Conservation (phyloP, 2,329 filamentous ascomycete species). For the Pseudogymnoascus sp. region DNA sequence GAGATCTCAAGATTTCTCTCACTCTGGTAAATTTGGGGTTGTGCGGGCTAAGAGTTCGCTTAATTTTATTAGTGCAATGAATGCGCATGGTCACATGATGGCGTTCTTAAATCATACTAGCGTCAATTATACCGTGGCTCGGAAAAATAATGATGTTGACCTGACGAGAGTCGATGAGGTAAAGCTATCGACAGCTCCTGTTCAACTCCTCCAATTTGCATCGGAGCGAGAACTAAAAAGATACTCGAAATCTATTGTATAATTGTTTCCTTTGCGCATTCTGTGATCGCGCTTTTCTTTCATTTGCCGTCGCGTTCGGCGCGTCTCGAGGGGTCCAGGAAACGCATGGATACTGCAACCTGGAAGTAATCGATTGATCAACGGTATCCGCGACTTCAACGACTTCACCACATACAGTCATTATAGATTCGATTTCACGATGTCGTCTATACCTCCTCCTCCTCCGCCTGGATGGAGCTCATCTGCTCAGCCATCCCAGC, state of each 20-base stretch:
- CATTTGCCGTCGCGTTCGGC: conserved; percentile 13
- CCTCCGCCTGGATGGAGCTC: conserved; percentile 60
- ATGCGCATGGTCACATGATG: conserved; percentile 1
- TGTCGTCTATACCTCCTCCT: conserved; percentile 54
- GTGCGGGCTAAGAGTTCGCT: conserved; percentile 27
- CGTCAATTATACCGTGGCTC: not conserved
- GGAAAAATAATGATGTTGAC: conserved; percentile 11
- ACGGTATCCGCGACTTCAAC: conserved; percentile 9
- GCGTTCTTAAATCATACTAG: not conserved
- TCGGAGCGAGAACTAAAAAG: conserved; percentile 4
- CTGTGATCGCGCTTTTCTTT: conserved; percentile 8
- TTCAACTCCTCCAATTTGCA: conserved; percentile 2
- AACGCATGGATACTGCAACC: conserved; percentile 5
- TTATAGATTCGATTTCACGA: conserved; percentile 26
- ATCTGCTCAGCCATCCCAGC: conserved; percentile 41
- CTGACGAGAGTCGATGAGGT: conserved; percentile 4
- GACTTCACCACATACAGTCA: not conserved
- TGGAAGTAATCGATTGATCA: conserved; percentile 2
- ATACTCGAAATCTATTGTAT: conserved; percentile 7
- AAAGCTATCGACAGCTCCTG: conserved; percentile 5
- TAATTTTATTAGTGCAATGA: conserved; percentile 8
- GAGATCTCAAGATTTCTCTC: conserved; percentile 9
- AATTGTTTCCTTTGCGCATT: conserved; percentile 8
- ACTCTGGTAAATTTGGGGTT: conserved; percentile 29
- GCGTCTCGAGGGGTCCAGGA: conserved; percentile 6